Percentiles rank a stretch among this genome's conserved stretches.
phyloP scores from a whole-genome alignment of 805 yeast genomes.

The Saccharomycopsis sp. region DNA sequence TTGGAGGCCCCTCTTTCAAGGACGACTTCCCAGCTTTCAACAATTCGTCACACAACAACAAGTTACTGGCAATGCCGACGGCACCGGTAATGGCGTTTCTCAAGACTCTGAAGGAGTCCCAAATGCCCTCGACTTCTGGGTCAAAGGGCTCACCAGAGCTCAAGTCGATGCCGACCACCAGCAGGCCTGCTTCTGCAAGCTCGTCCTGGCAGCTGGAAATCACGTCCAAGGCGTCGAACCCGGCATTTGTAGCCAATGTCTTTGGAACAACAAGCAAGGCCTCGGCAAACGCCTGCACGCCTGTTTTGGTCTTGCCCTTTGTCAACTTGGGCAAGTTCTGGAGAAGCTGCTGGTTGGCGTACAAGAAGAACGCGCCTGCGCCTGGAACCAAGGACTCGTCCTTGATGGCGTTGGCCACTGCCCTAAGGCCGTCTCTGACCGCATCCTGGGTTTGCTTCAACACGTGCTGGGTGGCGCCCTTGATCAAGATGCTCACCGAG shows the following conservation, averaged over 20 bases:
- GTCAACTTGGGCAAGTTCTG: conserved; percentile 44
- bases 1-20: no score
- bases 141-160: conserved; percentile 92
- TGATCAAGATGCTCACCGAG: conserved; percentile 83
- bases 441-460: conserved; percentile 94
- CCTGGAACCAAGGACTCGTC: conserved; percentile 89
- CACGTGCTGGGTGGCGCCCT: conserved; percentile 86
- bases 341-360: conserved; percentile 62
- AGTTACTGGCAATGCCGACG: conserved; percentile 86
- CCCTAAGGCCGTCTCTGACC: conserved; percentile 91
- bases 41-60: conserved; percentile 89
- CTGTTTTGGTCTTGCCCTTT: conserved; percentile 79
- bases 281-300: conserved; percentile 89
- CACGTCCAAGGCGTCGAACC: conserved; percentile 86
- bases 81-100: conserved; percentile 91
- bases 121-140: conserved; percentile 87
- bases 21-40: conserved; percentile 95
- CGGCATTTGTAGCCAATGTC: conserved; percentile 85
- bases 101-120: conserved; percentile 93
- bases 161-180: conserved; percentile 86
- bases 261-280: conserved; percentile 87
- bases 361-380: conserved; percentile 90
- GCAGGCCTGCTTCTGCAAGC: conserved; percentile 64
- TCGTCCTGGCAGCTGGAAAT: conserved; percentile 86
- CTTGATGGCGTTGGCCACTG: conserved; percentile 83